phyloP scores from a whole-genome alignment of 768 basidiomycete genomes.

The Psilocybe azurescens region DNA sequence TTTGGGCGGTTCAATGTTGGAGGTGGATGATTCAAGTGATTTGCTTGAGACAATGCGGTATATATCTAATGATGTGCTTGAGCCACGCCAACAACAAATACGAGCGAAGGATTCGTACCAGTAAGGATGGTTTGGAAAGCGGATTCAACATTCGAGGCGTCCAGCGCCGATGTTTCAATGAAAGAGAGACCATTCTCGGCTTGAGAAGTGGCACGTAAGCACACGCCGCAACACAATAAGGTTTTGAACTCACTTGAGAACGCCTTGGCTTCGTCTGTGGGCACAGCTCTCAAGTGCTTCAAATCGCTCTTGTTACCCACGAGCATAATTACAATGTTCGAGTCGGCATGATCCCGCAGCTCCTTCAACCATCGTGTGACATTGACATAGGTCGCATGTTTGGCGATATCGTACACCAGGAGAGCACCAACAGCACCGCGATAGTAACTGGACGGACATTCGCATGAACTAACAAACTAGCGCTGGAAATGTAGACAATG shows the following conservation, averaged over 20 bases:
- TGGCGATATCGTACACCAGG: constrained; percentile 93
- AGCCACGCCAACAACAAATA: neutral
- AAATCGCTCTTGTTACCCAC: constrained; percentile 99
- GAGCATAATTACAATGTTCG: constrained; percentile 94
- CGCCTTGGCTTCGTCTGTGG: constrained; percentile 95
- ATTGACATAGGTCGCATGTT: constrained; percentile 93
- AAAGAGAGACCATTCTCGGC: constrained; percentile 93
- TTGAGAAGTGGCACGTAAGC: constrained; percentile 32
- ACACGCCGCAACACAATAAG: neutral
- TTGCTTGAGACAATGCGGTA: constrained; percentile 98
- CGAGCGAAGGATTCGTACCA: constrained; percentile 52
- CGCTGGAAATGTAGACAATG: constrained; percentile 16
- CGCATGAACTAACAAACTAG: constrained; percentile 1
- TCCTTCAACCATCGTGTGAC: constrained; percentile 98
- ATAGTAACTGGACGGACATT: constrained; percentile 72
- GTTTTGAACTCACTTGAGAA: constrained; percentile 72
- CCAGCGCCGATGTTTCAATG: constrained; percentile 99
- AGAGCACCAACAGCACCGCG: constrained; percentile 95
- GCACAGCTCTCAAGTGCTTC: constrained; percentile 94
- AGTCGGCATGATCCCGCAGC: constrained; percentile 92
- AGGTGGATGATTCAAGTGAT: constrained; percentile 84
- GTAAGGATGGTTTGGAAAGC: constrained; percentile 98
- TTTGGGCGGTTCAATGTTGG: constrained; percentile 79
- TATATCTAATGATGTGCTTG: constrained; percentile 69
- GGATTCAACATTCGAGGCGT: constrained; percentile 97